Conservation (phyloP, 352 stramenopile genomes). For the Thalassiosira exigua region DNA sequence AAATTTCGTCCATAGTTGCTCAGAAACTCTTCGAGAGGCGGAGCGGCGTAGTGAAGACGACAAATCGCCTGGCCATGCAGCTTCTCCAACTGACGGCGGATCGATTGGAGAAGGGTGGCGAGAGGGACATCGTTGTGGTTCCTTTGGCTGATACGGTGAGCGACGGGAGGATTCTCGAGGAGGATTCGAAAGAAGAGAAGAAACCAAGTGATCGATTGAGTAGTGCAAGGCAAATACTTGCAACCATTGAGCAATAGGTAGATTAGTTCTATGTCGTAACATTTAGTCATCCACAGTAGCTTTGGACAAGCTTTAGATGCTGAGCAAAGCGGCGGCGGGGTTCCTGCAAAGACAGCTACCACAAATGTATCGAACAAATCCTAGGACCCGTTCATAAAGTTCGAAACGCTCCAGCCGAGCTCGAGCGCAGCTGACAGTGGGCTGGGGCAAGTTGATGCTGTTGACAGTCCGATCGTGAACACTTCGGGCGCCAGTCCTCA, state of each 20-base stretch:
- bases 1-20: slow-evolving; percentile 70
- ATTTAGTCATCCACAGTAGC: too few species aligned
- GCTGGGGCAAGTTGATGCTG: too few species aligned
- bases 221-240: slow-evolving; percentile 49
- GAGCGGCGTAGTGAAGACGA: slow-evolving; percentile 67
- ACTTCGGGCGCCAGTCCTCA: too few species aligned
- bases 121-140: slow-evolving; percentile 63
- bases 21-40: slow-evolving; percentile 75
- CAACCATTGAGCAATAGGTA: slow-evolving; percentile 31
- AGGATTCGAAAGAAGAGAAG: slow-evolving; percentile 28
- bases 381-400: too few species aligned
- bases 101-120: slow-evolving; percentile 67
- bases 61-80: slow-evolving; percentile 70
- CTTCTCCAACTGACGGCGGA: slow-evolving; percentile 76
- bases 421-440: too few species aligned
- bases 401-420: too few species aligned
- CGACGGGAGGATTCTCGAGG: slow-evolving; percentile 47
- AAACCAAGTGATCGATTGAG: slow-evolving; percentile 46
- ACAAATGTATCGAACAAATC: too few species aligned
- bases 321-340: too few species aligned
- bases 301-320: too few species aligned
- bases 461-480: too few species aligned
- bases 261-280: neutral
- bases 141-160: slow-evolving; percentile 1
- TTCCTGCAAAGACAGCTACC: too few species aligned